Base-by-base conservation (phyloP, 257 asterid genomes). In the Nicotiana knightiana region DNA sequence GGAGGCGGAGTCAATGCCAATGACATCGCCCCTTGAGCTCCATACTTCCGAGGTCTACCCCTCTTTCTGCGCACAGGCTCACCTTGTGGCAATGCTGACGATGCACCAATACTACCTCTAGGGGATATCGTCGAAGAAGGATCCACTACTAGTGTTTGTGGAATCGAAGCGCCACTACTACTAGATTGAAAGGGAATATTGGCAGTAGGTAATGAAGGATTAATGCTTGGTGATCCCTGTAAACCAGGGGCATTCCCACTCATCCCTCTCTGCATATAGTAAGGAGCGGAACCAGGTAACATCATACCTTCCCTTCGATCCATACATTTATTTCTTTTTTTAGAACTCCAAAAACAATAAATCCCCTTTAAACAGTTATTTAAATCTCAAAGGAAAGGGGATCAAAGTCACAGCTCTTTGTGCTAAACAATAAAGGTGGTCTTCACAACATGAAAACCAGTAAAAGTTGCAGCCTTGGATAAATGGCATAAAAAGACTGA, bases 41-140 rank as follows among this genome's bases (percentile, higher is more conserved):
- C 98, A 81, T 93, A 93, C 80, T 93, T 93, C 79, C 97, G 87
- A 1, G 98, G 98, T 78, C 97, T 91, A 33, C 98, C 98, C 68
- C 98, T 84, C 82, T 93, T 92, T 80, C 98, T 89, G 13, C 98
- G 92, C 75, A 92, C 86, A 26, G 94, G 93, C 82, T 88, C 94
- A 13, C 91, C 90, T 81, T 87, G 94, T 75, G 87, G 88, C 87
- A 88, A 76, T 59, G 86, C 82, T 53, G 90, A 86, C 53, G 92
- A 87, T 51, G 89, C 92, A 51, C 97, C 94, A 55, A 81, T 86
- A 65, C 81, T 84, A 57, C 87, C 86, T 77, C 89, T 90, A 77
- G 86, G 84, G 78, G 94, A 81, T 89, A 89, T 84, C 82, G 91
- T 82, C 37, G 92, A 87, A 9, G 93, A 88, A 84, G 92, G 67